Conservation (phyloP, 2,329 filamentous ascomycete species). For the Cercospora zeae-maydis region DNA sequence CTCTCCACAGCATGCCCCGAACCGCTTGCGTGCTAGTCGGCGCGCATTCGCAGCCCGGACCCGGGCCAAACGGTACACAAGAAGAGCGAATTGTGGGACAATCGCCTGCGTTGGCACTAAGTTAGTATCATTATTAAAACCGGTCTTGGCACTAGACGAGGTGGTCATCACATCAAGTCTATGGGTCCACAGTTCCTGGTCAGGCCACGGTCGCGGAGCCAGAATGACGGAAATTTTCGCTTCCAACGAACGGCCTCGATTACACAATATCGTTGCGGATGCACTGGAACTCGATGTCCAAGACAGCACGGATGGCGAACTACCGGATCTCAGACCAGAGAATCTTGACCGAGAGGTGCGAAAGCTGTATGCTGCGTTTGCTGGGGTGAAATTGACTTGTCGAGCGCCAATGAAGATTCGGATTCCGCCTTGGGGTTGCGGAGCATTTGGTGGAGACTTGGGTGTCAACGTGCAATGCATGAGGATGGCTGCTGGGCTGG, state of each 20-base stretch:
- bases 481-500: slow-evolving; percentile 18
- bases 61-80: slow-evolving; percentile 15
- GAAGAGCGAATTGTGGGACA: slow-evolving; percentile 18
- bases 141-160: slow-evolving; percentile 2
- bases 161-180: slow-evolving; percentile 13
- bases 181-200: slow-evolving; percentile 11
- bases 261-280: background rate
- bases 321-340: background rate
- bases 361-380: slow-evolving; percentile 12
- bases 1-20: background rate
- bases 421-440: slow-evolving; percentile 18
- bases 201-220: slow-evolving; percentile 14
- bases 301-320: background rate
- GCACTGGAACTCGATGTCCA: background rate
- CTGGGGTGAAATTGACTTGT: background rate
- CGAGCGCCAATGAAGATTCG: slow-evolving; percentile 6
- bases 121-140: slow-evolving; percentile 8
- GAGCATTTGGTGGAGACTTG: slow-evolving; percentile 11
- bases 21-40: slow-evolving; percentile 10
- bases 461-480: slow-evolving; percentile 15
- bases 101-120: slow-evolving; percentile 13
- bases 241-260: background rate
- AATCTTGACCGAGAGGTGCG: slow-evolving; percentile 12
- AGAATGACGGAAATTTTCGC: background rate
- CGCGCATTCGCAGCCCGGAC: slow-evolving; percentile 15